Base-by-base conservation (phyloP, 2,329 filamentous ascomycete genomes). In the Ophiostoma quercus region DNA sequence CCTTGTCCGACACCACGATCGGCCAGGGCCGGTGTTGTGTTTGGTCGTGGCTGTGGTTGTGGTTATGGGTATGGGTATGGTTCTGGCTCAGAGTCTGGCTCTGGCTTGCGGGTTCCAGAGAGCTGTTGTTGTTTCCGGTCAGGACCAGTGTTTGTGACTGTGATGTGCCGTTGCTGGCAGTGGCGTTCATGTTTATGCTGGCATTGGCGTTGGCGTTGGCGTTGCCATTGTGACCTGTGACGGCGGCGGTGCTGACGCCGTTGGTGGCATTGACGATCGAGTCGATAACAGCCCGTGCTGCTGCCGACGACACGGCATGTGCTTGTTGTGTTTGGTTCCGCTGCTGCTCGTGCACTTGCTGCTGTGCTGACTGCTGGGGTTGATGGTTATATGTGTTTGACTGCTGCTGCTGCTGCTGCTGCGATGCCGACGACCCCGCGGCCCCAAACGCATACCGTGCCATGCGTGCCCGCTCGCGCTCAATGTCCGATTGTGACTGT, bases 1-100 rank as follows among this genome's bases (percentile, higher is more conserved):
- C 80, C 69, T 78, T 78, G 32, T 79, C 77, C 3, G 78, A 73
- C 14, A 77, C 74, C 71, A 76, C 71, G 63, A 75, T 68, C 68
- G 73, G 73, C 7, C 76, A 73, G 7, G 34, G 1, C 34, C 8
- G 34, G 34, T 34, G 34, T 34, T 34, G 34, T 34, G 8, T 34
- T 34, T 34, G 34, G 34, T 34, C 8, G 1, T 34, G 34, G 34
- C 3, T 34, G 1, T 34, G 34, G 34, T 39, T 66, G 34, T 66
- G 69, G 4, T 47, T 41, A 3, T 6, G 34, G 34, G 1, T 34
- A 5, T 5, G 34, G 34, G 34, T 34, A 5, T 34, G 34, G 34
- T 51, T 66, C 34, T 68, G 69, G 4, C 60, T 32, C 11, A 29
- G 25, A 29, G 25, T 29, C 25, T 34, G 34, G 34, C 51, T 66